A percentile compares a stretch with the other conserved stretches of the same genome.
phyloP scores from a whole-genome alignment of 495 filamentous ascomycete genomes.

The Cairneyella variabilis region DNA sequence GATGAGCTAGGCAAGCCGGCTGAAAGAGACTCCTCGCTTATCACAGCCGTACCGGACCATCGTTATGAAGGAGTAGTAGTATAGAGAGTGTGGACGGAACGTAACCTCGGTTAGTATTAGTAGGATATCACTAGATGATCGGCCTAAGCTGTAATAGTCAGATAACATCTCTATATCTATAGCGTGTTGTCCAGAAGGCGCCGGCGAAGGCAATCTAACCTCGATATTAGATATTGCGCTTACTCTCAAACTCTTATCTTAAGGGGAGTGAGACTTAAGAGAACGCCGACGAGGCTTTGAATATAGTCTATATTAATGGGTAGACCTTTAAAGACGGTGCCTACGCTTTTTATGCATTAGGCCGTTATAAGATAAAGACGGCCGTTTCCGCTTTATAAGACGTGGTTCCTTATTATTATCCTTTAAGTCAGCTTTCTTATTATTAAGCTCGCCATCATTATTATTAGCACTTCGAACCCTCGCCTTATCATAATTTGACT shows the following conservation, averaged over 20 bases:
- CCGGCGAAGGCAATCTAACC: conserved; percentile 11
- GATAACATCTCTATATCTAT: conserved; percentile 14
- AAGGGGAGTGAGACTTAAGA: conserved; percentile 9
- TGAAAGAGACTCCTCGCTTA: conserved; percentile 33
- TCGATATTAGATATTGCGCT: background rate
- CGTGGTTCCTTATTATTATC: conserved; percentile 10
- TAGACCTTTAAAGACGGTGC: conserved; percentile 10
- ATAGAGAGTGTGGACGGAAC: no score
- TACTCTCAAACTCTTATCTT: conserved; percentile 10
- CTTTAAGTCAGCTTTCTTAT: background rate
- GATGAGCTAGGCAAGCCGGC: conserved; percentile 3
- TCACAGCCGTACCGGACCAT: conserved; percentile 49
- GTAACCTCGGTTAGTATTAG: no score
- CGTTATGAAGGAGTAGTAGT: no score
- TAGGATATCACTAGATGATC: no score
- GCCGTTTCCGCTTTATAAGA: conserved; percentile 14
- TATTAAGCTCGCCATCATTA: conserved; percentile 6
- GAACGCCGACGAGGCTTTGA: background rate
- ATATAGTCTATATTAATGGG: conserved; percentile 3
- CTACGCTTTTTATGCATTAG: conserved; percentile 13
- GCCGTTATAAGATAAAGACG: conserved; percentile 10
- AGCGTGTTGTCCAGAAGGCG: conserved; percentile 6
- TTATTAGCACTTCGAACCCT: background rate
- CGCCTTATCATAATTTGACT: conserved; percentile 1
- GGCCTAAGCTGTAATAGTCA: no score